These are phyloP conservation scores for Kwoniella europaea DNA, from an alignment of 768 basidiomycete species.

Conservation along the genomic window DNA sequence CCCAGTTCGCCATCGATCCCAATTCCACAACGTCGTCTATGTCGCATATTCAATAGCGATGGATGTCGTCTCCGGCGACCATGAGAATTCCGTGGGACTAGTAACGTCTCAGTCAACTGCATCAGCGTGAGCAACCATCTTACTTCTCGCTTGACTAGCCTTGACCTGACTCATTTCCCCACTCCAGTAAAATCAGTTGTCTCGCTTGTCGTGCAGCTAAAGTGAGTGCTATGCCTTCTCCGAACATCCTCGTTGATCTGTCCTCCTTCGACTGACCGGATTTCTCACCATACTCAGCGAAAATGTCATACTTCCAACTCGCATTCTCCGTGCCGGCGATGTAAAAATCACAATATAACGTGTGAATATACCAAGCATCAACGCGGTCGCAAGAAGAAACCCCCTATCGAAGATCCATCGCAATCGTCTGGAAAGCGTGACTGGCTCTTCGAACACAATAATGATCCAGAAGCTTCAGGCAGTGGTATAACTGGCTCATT, in stretches of 20 bases:
- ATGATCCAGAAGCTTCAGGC: background rate
- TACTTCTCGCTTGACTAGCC: background rate
- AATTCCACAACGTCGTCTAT: no score
- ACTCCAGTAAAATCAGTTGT: constrained; percentile 20
- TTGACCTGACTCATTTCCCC: constrained; percentile 1
- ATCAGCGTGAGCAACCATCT: constrained; percentile 10
- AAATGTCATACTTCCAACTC: constrained; percentile 18
- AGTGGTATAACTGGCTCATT: background rate
- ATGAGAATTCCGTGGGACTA: background rate
- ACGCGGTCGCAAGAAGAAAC: constrained; percentile 18
- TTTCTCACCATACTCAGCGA: background rate
- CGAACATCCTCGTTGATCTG: background rate
- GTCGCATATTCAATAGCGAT: background rate
- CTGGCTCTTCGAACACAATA: background rate
- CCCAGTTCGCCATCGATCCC: no score
- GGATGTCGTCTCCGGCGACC: background rate
- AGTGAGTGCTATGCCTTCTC: constrained; percentile 2
- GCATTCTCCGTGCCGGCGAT: constrained; percentile 8
- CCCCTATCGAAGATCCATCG: background rate
- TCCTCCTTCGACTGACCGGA: background rate
- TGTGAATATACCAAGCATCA: constrained; percentile 23
- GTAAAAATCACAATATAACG: constrained; percentile 6
- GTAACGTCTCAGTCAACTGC: background rate
- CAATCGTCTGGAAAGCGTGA: background rate
- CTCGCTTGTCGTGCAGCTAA: constrained; percentile 22